Conservation (phyloP, 768 basidiomycete genomes). For the Daedaleopsis sinensis region DNA sequence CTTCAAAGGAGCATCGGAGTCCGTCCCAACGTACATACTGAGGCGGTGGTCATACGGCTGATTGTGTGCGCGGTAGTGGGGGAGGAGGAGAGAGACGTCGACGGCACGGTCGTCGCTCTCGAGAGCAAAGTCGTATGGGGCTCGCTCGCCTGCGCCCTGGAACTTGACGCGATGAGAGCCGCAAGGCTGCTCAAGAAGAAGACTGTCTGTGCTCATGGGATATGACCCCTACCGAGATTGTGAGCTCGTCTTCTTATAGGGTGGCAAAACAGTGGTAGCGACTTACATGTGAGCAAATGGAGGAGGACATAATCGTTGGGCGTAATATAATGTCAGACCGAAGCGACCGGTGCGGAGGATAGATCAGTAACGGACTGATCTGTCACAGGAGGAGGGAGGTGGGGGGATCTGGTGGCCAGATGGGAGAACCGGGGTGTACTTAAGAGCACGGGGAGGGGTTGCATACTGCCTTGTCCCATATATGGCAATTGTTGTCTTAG, state of each 20-base stretch:
- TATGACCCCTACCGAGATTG: slow-evolving; percentile 23
- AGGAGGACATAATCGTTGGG: slow-evolving; percentile 18
- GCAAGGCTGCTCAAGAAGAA: slow-evolving; percentile 33
- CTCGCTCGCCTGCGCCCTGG: slow-evolving; percentile 47
- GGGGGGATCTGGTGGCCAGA: slow-evolving; percentile 8
- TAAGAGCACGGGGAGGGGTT: slow-evolving; percentile 15
- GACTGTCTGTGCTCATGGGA: slow-evolving; percentile 28
- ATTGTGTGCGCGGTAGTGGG: slow-evolving; percentile 76
- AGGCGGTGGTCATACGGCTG: slow-evolving; percentile 75
- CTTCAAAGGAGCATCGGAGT: slow-evolving; percentile 54
- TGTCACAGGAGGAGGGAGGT: not conserved
- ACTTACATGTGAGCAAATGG: slow-evolving; percentile 23
- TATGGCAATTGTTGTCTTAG: slow-evolving; percentile 19
- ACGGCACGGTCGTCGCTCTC: slow-evolving; percentile 54
- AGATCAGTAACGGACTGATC: not conserved
- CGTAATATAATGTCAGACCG: too few relatives aligned
- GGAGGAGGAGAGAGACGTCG: slow-evolving; percentile 69
- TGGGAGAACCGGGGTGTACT: slow-evolving; percentile 12
- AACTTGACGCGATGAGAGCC: slow-evolving; percentile 72
- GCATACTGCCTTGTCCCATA: slow-evolving; percentile 18
- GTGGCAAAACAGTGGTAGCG: too few relatives aligned
- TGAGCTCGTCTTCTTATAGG: too few relatives aligned
- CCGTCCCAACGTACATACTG: slow-evolving; percentile 64
- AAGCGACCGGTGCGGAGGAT: too few relatives aligned
- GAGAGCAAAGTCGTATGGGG: slow-evolving; percentile 63